Conservation (phyloP, 78 protist species). For the slime mould (Dictyostelium discoideum) region dicty_2.7 NC_007090.3:5298001-5298500, state of each 20-base stretch:
- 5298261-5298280: constrained; percentile 56
- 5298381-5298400: constrained; percentile 68
- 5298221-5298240: background rate
- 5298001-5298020: constrained; percentile 43
- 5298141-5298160: constrained; percentile 30
- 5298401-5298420: constrained; percentile 14
- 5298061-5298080: constrained; percentile 45
- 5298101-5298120: constrained; percentile 58
- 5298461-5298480: constrained; percentile 20
- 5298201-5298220: constrained; percentile 31
- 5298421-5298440: constrained; percentile 18
- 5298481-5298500: constrained; percentile 39
- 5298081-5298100: constrained; percentile 49
- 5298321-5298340: constrained; percentile 90
- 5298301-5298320: constrained; percentile 93
- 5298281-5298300: constrained; percentile 87
- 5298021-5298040: constrained; percentile 30
- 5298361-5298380: constrained; percentile 39
- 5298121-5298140: constrained; percentile 43
- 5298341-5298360: constrained; percentile 57
- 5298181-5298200: constrained; percentile 25
- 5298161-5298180: constrained; percentile 28
- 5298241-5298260: background rate
- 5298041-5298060: constrained; percentile 36
- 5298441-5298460: constrained; percentile 19